A percentile compares a stretch with the other conserved stretches of the same genome.
These are phyloP conservation scores for Aureobasidium melanogenum DNA, from an alignment of 2,329 filamentous ascomycete species.

Conservation along the genomic window DNA sequence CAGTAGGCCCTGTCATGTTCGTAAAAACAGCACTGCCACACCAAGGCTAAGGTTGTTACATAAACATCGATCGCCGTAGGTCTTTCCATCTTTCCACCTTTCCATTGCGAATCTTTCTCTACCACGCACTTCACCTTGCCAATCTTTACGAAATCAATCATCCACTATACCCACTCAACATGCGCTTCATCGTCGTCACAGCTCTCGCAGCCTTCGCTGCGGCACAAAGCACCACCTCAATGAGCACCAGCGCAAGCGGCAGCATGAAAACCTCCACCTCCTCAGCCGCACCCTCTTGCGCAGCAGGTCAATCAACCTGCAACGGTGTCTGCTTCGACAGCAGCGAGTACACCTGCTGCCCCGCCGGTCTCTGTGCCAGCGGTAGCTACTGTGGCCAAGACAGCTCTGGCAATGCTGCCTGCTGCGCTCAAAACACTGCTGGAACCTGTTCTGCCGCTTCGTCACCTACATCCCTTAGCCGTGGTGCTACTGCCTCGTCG, in stretches of 20 bases:
- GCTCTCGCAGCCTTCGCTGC: constrained; percentile 1
- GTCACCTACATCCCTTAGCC: constrained; percentile 4
- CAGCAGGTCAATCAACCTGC: constrained; percentile 7
- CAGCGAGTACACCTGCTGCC: constrained; percentile 6
- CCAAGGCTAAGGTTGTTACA: background rate
- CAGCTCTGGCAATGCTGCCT: constrained; percentile 4
- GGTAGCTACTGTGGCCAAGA: constrained; percentile 11
- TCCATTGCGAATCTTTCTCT: background rate
- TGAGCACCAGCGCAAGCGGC: background rate
- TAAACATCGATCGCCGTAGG: background rate
- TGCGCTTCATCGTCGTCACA: constrained; percentile 9
- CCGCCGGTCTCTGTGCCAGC: constrained; percentile 2
- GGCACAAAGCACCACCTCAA: constrained; percentile 7
- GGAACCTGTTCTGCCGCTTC: constrained; percentile 10
- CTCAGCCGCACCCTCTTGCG: constrained; percentile 7
- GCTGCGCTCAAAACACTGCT: constrained; percentile 11
- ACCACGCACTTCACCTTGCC: background rate
- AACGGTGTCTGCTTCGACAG: constrained; percentile 9
- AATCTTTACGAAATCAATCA: too few relatives aligned
- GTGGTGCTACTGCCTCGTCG: constrained; percentile 4
- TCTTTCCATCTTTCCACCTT: background rate
- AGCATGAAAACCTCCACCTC: constrained; percentile 2
- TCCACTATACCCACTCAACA: background rate
- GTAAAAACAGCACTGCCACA: constrained; percentile 4
- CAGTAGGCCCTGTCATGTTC: background rate